Percentiles rank a stretch among this genome's conserved stretches.
Conservation (phyloP, 805 yeast genomes). For the Candida awuae region DNA sequence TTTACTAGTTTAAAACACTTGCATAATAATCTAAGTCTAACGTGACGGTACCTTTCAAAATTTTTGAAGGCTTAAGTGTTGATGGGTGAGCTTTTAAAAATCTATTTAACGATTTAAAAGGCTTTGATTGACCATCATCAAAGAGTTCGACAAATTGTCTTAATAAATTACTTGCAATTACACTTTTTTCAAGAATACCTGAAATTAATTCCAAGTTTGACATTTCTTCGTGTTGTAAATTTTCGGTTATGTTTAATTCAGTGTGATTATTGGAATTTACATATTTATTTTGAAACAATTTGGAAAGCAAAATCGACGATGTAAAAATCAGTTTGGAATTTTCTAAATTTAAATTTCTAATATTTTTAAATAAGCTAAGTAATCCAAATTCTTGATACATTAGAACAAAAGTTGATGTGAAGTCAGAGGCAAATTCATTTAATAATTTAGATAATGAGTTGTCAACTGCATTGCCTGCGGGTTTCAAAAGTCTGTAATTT, state of each 20-base stretch:
- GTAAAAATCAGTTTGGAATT: slow-evolving; percentile 20
- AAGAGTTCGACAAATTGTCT: slow-evolving; percentile 28
- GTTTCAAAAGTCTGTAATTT: slow-evolving; percentile 14
- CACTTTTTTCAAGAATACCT: slow-evolving; percentile 19
- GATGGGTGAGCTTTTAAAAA: slow-evolving; percentile 27
- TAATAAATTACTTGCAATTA: slow-evolving; percentile 23
- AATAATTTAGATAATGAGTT: slow-evolving; percentile 11
- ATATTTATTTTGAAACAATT: slow-evolving; percentile 13
- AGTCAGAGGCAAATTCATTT: slow-evolving; percentile 11
- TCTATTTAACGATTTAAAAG: slow-evolving; percentile 23
- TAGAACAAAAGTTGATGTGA: slow-evolving; percentile 15
- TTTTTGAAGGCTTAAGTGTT: slow-evolving; percentile 28
- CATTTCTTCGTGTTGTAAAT: background rate
- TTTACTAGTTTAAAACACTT: background rate
- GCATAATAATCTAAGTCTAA: slow-evolving; percentile 16
- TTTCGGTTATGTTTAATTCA: background rate
- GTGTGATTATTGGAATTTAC: background rate
- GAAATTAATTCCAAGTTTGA: slow-evolving; percentile 9
- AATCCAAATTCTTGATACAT: slow-evolving; percentile 32
- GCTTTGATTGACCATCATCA: slow-evolving; percentile 25
- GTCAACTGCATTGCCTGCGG: slow-evolving; percentile 2
- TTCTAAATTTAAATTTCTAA: slow-evolving; percentile 10
- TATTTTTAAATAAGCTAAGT: slow-evolving; percentile 30
- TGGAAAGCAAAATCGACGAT: slow-evolving; percentile 19
- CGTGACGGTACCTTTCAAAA: slow-evolving; percentile 22